Base-by-base conservation (phyloP, 2,329 filamentous ascomycete genomes). In the Neurospora sp. region DNA sequence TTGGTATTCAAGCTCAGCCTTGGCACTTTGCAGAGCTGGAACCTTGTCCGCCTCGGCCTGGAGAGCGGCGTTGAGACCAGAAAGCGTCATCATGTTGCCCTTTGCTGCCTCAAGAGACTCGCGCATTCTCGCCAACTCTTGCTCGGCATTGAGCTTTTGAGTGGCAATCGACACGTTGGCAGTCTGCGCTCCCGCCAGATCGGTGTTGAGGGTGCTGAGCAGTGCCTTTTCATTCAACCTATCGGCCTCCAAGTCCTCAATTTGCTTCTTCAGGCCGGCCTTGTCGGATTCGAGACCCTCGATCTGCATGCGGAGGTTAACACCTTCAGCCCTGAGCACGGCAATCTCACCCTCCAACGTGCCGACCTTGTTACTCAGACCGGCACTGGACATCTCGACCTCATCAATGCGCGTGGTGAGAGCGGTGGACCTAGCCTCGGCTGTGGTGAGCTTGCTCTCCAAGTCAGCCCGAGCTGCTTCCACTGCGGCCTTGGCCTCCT, bases 321-420 rank as follows among this genome's bases (percentile, higher is more conserved):
- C 70, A 5, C 70, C 71, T 39, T 73, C 73, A 19, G 72, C 69
- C 46, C 72, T 72, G 42, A 74, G 70, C 38, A 73, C 58, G 1
- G 73, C 62, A 11, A 77, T 76, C 62, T 77, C 73, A 52, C 73
- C 70, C 67, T 76, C 75, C 17, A 79, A 73, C 40, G 71, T 71
- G 36, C 74, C 69, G 28, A 79, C 73, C 69, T 75, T 76, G 58
- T 71, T 68, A n/a, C 67, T 68, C 68, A 75, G 74, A 13, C 72
- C 74, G 2, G 74, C 68, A 9, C 67, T 66, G 4, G 70, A 73
- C n/a, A 72, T 70, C 72, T 78, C 77, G 40, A 80, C 73, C 33
- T 71, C 72, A 19, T 74, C 73, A 43, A 80, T 74, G 67, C 74
- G 76, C 9, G 73, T 69, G 46, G 74, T 73, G 36, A 80, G 78